Base-by-base conservation (phyloP, 805 yeast species). In the Candida succiphila region DNA sequence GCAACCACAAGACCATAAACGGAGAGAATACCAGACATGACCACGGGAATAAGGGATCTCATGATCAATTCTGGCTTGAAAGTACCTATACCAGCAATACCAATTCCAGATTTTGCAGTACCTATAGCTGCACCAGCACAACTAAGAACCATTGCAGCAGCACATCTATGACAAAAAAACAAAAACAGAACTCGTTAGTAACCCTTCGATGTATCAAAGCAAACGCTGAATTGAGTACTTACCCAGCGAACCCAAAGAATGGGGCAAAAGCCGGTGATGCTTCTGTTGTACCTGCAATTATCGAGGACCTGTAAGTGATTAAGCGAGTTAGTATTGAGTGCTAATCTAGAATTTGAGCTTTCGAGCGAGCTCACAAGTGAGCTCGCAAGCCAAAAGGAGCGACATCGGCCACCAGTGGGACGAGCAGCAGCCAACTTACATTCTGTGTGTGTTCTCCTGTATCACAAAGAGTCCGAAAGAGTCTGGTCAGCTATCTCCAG, bases 61-160 rank as follows among this genome's bases (percentile, higher is more conserved):
- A 92, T 92, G 51, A 92, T 87, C 51, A 92, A 67, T 52, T 92
- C 98, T 10, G 99, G 99, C 56, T 84, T 83, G 65, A 89, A 92
- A 30, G 95, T 82, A 67, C 97, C 96, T 44, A 92, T 87, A 69
- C 97, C 99, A 22, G 96, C 67, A 49, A 92, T 92, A 70, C 99
- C 99, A 42, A 92, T 79, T 38, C 99, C 99, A 29, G 95, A 83
- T 61, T 92, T 92, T 41, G 97, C 97, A 3, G 97, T 89, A 37
- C 98, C 99, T 45, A 87, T 79, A 40, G 97, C 97, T 4, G 99
- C 97, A 41, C 99, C 99, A n/a, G 89, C 79, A 52, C 95, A 85
- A 37, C 94, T 79, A 38, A 89, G 65, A 17, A 85, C 72, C 84
- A 86, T 84, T 32, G 96, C 95, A 30, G 86, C 79, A 6, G 92